Evolutionary conservation across 345 rosid species (phyloP), one percentile per base, ranked within the genome.

Genomic region (Crucihimalaya himalaica): DNA sequence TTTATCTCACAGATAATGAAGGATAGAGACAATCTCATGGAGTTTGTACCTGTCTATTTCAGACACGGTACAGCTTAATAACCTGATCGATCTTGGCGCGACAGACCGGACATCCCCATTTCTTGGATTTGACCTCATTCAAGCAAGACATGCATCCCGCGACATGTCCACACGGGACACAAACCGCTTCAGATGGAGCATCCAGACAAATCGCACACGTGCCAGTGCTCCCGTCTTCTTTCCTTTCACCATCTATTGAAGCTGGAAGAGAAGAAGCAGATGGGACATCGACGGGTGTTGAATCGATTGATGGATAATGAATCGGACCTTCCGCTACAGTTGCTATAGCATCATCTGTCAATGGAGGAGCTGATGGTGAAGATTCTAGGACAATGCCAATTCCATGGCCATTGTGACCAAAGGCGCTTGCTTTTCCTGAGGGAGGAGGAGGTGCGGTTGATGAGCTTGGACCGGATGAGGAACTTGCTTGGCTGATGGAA

Each of bases 101-200:
- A 66, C 99, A 92, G 5, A 95, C 92, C 0, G 99, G 99, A 83
- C 98, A 95, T 59, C 97, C 96, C 89, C 89, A 84, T 60, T 95
- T 88, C 81, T 92, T 92, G 74, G 84, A 75, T 80, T 84, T 85
- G 83, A 96, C 71, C 88, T 96, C 93, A 3, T 81, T 87, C 78
- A 96, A 73, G 80, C 98, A 96, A 61, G 98, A 81, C 91, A 96
- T 87, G 60, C 99, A 96, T 25, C 99, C 99, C 0, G 90, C 97
- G 74, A 92, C 93, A 79, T 96, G 99, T 46, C 99, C 99, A 63
- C 99, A 96, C 5, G 99, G 99, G n/a, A 92, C 85, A 51, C 98
- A 96, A 14, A 89, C 99, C 3, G 93, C 99, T 75, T 96, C 93
- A 6, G 89, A 84, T 4, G 93, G 96, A 66, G 99, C 97, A 76